Evolutionary conservation across 257 asterid genomes (phyloP), one percentile per base, ranked within the genome.

Genomic region (Avicennia marina): DNA sequence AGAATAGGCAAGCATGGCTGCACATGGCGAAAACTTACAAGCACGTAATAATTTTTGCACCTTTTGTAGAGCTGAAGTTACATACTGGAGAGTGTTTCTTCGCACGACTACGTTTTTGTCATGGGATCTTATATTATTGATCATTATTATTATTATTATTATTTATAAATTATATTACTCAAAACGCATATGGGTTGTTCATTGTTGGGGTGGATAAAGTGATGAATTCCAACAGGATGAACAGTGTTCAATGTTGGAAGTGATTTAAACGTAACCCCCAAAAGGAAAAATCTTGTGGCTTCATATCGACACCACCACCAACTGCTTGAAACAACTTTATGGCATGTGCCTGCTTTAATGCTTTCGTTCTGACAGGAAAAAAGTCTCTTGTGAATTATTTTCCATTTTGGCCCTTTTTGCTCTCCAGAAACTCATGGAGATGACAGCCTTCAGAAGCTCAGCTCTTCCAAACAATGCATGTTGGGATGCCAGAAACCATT

Each of bases 271-370:
- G n/a, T n/a, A 61, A 45, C 60, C 32, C 68, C 59, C n/a, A n/a
- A n/a, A n/a, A 4, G 42, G 41, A 31, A 31, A 52, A 67, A 62
- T 63, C n/a, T n/a, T n/a, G 69, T 71, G 31, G 76, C 61, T 69
- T 72, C 63, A 38, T 55, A 25, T 43, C 12, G 55, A 19, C 27
- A 11, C 3, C 10, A 53, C 36, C 51, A 57, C 51, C 53, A 36
- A 45, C 50, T 33, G 42, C 40, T 19, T 26, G 16, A 29, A 18
- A 40, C 4, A 12, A 58, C 49, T 62, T 71, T 69, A n/a, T 29
- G 20, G 69, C 77, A 62, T 68, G 81, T 70, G 87, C 76, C 32
- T 62, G 83, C 74, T 65, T 72, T 64, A 50, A 64, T 39, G 69
- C 64, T 75, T 73, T 69, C 62, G 24, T 64, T 34, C 41, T 49